Evolutionary conservation across 371 early-diverging fungal species (phyloP).

Genomic region (Parasitella parasitica): DNA sequence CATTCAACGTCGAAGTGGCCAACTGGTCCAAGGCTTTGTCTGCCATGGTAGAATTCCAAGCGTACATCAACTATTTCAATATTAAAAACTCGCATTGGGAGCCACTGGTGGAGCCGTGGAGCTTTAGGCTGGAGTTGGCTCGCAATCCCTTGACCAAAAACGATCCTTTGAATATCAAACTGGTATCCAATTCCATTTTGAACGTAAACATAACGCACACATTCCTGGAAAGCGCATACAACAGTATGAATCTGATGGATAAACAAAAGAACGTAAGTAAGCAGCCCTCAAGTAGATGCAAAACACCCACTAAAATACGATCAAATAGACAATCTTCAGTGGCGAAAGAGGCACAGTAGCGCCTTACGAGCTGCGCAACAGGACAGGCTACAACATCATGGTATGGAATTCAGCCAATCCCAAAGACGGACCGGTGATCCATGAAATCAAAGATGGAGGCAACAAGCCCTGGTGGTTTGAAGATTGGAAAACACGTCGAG

Average conservation of each 20-base stretch:
- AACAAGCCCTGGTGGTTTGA: constrained; percentile 94
- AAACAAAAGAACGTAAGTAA: constrained; percentile 28
- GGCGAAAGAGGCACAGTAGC: constrained; percentile 53
- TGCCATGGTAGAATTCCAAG: constrained; percentile 67
- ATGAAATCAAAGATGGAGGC: constrained; percentile 67
- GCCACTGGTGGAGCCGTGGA: constrained; percentile 93
- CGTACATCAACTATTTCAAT: constrained; percentile 91
- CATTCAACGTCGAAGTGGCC: constrained; percentile 73
- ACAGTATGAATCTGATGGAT: constrained; percentile 58
- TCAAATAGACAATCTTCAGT: constrained; percentile 26
- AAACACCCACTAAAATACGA: neutral
- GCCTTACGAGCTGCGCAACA: constrained; percentile 86
- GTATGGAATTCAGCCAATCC: constrained; percentile 79
- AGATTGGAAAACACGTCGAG: constrained; percentile 92
- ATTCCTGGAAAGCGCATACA: constrained; percentile 80
- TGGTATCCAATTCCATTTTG: constrained; percentile 76
- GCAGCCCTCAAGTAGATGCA: no score
- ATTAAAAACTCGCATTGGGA: constrained; percentile 98
- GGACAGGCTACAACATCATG: constrained; percentile 86
- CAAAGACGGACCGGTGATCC: constrained; percentile 65
- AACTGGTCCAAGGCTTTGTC: constrained; percentile 88
- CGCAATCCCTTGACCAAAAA: constrained; percentile 14
- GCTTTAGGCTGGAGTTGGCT: constrained; percentile 56
- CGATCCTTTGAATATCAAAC: constrained; percentile 52
- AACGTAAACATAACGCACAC: constrained; percentile 88